These are phyloP conservation scores for Dipteronia sinensis DNA, from an alignment of 345 rosid genomes.

Conservation along the genomic window DNA sequence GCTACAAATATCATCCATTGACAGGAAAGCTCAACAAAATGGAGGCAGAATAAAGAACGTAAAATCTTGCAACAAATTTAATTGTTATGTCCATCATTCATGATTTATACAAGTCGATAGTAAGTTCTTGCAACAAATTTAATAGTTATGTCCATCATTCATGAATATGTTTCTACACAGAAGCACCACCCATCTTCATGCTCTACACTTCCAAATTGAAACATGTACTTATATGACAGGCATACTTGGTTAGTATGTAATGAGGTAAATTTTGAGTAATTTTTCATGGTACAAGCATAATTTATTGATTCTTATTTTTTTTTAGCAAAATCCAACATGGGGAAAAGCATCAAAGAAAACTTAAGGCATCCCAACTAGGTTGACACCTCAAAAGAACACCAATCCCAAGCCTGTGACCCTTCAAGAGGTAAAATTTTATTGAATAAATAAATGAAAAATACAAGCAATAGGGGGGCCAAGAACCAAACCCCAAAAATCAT, in stretches of 20 bases:
- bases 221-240: background rate
- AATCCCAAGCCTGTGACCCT: too few species aligned
- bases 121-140: background rate
- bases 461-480: too few species aligned
- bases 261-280: background rate
- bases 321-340: too few species aligned
- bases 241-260: background rate
- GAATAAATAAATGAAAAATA: too few species aligned
- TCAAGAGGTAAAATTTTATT: too few species aligned
- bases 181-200: background rate
- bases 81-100: background rate
- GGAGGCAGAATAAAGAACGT: background rate
- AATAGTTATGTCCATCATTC: background rate
- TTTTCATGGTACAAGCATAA: background rate
- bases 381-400: too few species aligned
- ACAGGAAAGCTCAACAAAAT: background rate
- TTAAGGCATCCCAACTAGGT: too few species aligned
- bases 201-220: background rate
- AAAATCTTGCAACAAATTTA: background rate
- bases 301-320: too few species aligned
- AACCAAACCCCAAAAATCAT: too few species aligned
- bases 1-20: background rate
- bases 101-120: background rate
- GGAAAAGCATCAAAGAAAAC: too few species aligned
- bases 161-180: background rate